Evolutionary conservation across 2,329 filamentous ascomycete species (phyloP).

Genomic region (Madurella fahalii): DNA sequence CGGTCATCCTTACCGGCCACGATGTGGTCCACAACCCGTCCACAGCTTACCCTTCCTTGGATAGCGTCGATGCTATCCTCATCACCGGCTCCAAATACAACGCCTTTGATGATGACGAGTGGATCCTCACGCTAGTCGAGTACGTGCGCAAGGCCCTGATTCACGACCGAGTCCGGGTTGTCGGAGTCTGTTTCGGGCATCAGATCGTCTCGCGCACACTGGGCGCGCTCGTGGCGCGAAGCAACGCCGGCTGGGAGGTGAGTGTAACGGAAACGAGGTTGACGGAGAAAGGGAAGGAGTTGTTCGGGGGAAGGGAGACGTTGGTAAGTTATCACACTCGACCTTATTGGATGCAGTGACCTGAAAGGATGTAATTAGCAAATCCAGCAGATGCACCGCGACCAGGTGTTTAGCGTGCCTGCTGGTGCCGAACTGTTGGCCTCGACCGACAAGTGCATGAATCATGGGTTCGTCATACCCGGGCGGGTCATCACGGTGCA

Average conservation of each 20-base stretch:
- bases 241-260: constrained; percentile 74
- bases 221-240: constrained; percentile 62
- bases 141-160: constrained; percentile 55
- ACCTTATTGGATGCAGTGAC: no score
- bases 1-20: constrained; percentile 59
- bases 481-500: constrained; percentile 70
- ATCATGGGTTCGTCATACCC: constrained; percentile 76
- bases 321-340: constrained; percentile 44
- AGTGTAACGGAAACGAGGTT: constrained; percentile 66
- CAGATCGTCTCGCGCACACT: constrained; percentile 76
- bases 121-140: constrained; percentile 71
- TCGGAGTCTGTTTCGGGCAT: constrained; percentile 84
- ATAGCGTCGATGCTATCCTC: constrained; percentile 75
- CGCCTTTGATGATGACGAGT: constrained; percentile 68
- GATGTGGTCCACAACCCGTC: constrained; percentile 64
- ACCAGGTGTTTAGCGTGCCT: constrained; percentile 66
- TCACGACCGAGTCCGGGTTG: constrained; percentile 60
- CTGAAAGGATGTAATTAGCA: no score
- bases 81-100: constrained; percentile 74
- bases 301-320: constrained; percentile 65
- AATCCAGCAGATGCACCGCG: constrained; percentile 83
- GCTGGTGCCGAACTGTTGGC: constrained; percentile 59
- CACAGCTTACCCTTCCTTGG: constrained; percentile 62
- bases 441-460: constrained; percentile 60
- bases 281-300: constrained; percentile 62